These are phyloP conservation scores for Chenopodium quinoa DNA, from an alignment of 148 eudicot genomes.

Conservation along the genomic window DNA sequence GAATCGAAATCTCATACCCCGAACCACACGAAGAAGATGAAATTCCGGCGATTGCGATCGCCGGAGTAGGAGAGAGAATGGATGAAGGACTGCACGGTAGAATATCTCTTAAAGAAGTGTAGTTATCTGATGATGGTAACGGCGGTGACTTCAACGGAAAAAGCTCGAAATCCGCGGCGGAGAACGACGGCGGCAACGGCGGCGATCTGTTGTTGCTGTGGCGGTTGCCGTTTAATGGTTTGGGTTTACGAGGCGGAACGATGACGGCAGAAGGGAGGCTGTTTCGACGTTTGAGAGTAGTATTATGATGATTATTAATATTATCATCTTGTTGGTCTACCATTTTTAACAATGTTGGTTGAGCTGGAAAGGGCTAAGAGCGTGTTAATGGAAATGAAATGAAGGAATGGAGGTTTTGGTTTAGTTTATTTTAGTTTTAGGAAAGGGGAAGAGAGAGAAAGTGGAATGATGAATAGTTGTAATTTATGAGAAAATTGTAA, in stretches of 20 bases:
- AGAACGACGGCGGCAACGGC: constrained; percentile 24
- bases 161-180: constrained; percentile 45
- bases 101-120: constrained; percentile 66
- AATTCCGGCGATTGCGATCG: constrained; percentile 9
- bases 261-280: constrained; percentile 24
- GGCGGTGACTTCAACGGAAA: constrained; percentile 35
- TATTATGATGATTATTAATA: not conserved
- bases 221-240: constrained; percentile 12
- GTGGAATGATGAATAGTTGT: not conserved
- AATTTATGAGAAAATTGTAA: not conserved
- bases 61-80: constrained; percentile 42
- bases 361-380: too few species aligned
- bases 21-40: constrained; percentile 23
- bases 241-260: constrained; percentile 8
- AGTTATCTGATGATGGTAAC: constrained; percentile 15
- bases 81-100: constrained; percentile 38
- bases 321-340: too few species aligned
- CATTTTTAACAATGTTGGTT: too few species aligned
- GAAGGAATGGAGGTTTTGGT: too few species aligned
- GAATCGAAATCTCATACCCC: constrained; percentile 63
- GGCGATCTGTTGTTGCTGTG: constrained; percentile 12
- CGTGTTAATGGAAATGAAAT: not conserved
- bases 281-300: constrained; percentile 32
- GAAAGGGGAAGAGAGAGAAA: not conserved
- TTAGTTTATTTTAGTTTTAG: not conserved